Base-by-base conservation (phyloP, 2,329 filamentous ascomycete genomes). In the Aspergillus transmontanensis region DNA sequence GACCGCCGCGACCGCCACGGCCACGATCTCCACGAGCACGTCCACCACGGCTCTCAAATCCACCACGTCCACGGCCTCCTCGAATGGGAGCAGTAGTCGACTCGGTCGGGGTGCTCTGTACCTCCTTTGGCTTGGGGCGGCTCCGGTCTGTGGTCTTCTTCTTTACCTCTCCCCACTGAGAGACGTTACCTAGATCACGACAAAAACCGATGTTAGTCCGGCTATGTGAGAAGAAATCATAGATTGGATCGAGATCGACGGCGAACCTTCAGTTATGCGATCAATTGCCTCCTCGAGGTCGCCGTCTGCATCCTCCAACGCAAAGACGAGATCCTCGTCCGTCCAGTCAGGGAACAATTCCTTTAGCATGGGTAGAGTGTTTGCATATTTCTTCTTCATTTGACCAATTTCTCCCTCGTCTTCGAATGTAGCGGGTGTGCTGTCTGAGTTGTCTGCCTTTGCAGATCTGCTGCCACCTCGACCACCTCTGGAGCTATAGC, bases 331-430 rank as follows among this genome's bases (percentile, higher is more conserved):
- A 79, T 98, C 94, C 79, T 94, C 92, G 75, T 97, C 92, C 72
- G 93, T 94, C 95, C 94, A 98, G 80, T 93, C 90, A 64, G 92
- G 89, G 83, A 97, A 97, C 83, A 98, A 89, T 79, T 97, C 94
- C 82, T 92, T 93, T 78, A 99, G 89, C 73, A 90, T 88, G 66
- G 85, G 84, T 72, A 97, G 87, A 82, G 94, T 92, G 74, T 84
- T 83, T 74, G 90, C 87, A 77, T 96, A 95, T 79, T 92, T 89
- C 84, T 92, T 93, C 87, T 96, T 96, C 77, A 98, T 88, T 81
- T 96, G 89, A 76, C 90, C 92, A 70, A 98, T 86, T 80, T 97
- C 94, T 78, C 92, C 91, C 78, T 96, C 90, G 74, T 98, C 94
- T 75, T 90, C 88, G 68, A 90, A 86, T 70, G 86, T 68, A 82